These are phyloP conservation scores for Niebla homalea DNA, from an alignment of 495 filamentous ascomycete species.

Conservation along the genomic window DNA sequence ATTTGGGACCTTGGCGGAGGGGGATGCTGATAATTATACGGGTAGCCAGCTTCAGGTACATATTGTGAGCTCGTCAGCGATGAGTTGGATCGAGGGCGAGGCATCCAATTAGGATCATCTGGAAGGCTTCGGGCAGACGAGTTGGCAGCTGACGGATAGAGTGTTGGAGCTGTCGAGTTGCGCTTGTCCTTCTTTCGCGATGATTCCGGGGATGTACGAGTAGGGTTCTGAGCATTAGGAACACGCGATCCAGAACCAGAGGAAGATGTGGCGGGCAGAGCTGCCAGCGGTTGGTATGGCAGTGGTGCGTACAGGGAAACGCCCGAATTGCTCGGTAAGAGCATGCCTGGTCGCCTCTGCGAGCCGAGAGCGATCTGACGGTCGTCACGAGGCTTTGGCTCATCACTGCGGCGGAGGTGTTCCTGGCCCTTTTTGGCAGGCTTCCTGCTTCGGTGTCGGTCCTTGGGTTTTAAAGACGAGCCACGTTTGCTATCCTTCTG, in stretches of 20 bases:
- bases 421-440: constrained; percentile 15
- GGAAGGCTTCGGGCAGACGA: constrained; percentile 25
- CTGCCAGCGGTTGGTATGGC: constrained; percentile 8
- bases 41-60: constrained; percentile 14
- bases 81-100: constrained; percentile 28
- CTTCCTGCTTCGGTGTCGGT: constrained; percentile 11
- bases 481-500: constrained; percentile 38
- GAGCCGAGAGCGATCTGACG: constrained; percentile 1
- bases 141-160: constrained; percentile 9
- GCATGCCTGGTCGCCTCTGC: constrained; percentile 17
- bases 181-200: constrained; percentile 24
- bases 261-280: constrained; percentile 5
- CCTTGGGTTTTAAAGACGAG: constrained; percentile 23
- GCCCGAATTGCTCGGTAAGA: constrained; percentile 48
- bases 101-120: constrained; percentile 34
- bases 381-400: constrained; percentile 8
- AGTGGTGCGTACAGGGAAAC: constrained; percentile 60
- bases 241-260: constrained; percentile 28
- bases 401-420: constrained; percentile 17
- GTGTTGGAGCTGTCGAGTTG: constrained; percentile 20
- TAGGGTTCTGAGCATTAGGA: constrained; percentile 27
- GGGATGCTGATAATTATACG: constrained; percentile 19
- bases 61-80: constrained; percentile 20
- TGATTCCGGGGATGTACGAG: constrained; percentile 26
- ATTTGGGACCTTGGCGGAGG: constrained; percentile 17